These are phyloP conservation scores for Gossypium gossypioides DNA, from an alignment of 441 rosid genomes.

Conservation along the genomic window DNA sequence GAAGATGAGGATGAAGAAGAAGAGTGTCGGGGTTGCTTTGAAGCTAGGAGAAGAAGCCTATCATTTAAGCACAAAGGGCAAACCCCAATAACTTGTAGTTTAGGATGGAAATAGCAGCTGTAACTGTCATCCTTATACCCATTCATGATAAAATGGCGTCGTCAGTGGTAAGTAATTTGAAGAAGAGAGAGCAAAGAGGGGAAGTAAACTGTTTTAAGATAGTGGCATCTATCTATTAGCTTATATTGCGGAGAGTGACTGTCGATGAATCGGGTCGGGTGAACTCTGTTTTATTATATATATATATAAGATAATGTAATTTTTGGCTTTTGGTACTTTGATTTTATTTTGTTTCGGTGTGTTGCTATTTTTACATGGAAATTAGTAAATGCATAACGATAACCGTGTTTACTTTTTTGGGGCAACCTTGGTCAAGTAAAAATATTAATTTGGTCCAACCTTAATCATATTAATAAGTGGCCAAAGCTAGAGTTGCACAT, in stretches of 20 bases:
- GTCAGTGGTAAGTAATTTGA: not conserved
- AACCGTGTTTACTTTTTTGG: no score
- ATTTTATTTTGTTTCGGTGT: no score
- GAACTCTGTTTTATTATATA: no score
- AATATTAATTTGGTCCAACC: no score
- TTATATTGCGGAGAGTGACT: slow-evolving; percentile 8
- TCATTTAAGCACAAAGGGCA: slow-evolving; percentile 72
- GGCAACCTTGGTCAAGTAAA: no score
- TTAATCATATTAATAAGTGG: no score
- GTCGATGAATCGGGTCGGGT: no score
- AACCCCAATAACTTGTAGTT: slow-evolving; percentile 50
- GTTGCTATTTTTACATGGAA: no score
- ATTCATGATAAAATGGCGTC: slow-evolving; percentile 29
- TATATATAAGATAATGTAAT: no score
- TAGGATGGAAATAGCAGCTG: slow-evolving; percentile 72
- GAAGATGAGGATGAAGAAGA: slow-evolving; percentile 9
- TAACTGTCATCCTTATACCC: slow-evolving; percentile 46
- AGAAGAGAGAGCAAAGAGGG: slow-evolving; percentile 3
- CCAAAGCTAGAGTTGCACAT: no score
- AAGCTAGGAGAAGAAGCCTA: slow-evolving; percentile 64
- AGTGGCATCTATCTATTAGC: slow-evolving; percentile 5
- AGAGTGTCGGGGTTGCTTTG: slow-evolving; percentile 39
- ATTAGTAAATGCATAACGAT: no score
- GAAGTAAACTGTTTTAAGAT: not conserved
- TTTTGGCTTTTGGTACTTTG: no score